phyloP scores from a whole-genome alignment of 805 yeast species.

The Candida michaelii region DNA sequence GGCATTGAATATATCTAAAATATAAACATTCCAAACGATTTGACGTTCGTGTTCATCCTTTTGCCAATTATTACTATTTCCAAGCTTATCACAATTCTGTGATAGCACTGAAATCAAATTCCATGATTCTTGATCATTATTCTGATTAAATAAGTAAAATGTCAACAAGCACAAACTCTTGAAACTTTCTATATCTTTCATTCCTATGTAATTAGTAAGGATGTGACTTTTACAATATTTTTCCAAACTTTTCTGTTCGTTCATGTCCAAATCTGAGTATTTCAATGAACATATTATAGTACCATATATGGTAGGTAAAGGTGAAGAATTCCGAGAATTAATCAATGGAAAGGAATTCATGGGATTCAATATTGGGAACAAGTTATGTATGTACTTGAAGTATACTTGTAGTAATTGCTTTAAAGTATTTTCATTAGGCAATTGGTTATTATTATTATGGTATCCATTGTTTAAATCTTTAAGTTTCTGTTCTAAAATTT shows the following conservation, averaged over 20 bases:
- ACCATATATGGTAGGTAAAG: slow-evolving; percentile 7
- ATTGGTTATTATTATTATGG: neutral
- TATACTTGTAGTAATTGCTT: slow-evolving; percentile 2
- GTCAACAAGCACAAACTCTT: neutral
- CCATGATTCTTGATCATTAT: slow-evolving; percentile 5
- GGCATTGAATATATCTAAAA: slow-evolving; percentile 2
- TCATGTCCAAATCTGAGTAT: neutral
- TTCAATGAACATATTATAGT: slow-evolving; percentile 5
- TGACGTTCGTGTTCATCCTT: slow-evolving; percentile 1
- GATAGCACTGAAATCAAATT: slow-evolving; percentile 1
- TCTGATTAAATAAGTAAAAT: slow-evolving; percentile 3
- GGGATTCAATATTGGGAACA: slow-evolving; percentile 8
- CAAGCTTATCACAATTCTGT: neutral
- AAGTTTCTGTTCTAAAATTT: slow-evolving; percentile 12
- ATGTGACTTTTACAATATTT: slow-evolving; percentile 6
- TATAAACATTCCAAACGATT: slow-evolving; percentile 5
- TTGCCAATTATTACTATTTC: neutral
- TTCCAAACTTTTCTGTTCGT: neutral
- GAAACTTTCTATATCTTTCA: slow-evolving; percentile 1
- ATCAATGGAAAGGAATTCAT: slow-evolving; percentile 3
- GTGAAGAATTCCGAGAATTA: slow-evolving; percentile 1
- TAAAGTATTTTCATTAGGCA: neutral
- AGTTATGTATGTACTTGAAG: slow-evolving; percentile 5
- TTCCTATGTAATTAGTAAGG: neutral
- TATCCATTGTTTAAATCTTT: slow-evolving; percentile 3